These are phyloP conservation scores for Paraconiothyrium sp. DNA, from an alignment of 2,329 filamentous ascomycete genomes.

Conservation along the genomic window DNA sequence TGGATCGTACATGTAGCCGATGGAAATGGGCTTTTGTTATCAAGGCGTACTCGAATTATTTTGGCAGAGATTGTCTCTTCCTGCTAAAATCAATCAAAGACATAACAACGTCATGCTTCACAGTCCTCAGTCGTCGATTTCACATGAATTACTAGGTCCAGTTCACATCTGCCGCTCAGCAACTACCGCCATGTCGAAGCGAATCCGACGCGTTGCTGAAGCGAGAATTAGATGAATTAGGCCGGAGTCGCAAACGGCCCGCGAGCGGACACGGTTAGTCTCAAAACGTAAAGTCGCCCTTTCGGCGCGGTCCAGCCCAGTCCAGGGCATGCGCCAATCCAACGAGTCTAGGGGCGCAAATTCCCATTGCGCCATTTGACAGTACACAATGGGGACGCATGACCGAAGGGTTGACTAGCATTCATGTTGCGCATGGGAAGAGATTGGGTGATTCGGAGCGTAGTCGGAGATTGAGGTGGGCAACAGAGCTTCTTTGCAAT, in stretches of 20 bases:
- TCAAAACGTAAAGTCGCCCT: constrained; percentile 8
- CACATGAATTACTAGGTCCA: background rate
- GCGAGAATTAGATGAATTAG: background rate
- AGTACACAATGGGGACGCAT: background rate
- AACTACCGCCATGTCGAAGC: background rate
- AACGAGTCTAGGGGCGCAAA: constrained; percentile 7
- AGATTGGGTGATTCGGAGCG: background rate
- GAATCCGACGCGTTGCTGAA: background rate
- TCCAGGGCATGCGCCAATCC: background rate
- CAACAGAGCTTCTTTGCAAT: background rate
- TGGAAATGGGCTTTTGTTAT: background rate
- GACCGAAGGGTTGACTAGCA: background rate
- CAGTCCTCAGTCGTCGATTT: too few relatives aligned
- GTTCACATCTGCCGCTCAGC: background rate
- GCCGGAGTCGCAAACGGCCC: constrained; percentile 6
- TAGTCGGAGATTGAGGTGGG: background rate
- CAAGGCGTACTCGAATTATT: background rate
- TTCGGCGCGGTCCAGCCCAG: background rate
- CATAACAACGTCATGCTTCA: background rate
- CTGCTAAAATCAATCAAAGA: constrained; percentile 2
- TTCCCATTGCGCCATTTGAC: background rate
- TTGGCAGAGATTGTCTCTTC: constrained; percentile 15
- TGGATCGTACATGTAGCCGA: constrained; percentile 9
- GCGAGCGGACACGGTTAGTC: background rate
- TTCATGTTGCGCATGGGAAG: background rate